Evolutionary conservation across 805 yeast genomes (phyloP), one percentile per base, ranked within the genome.

Genomic region (Clavispora asparagi): DNA sequence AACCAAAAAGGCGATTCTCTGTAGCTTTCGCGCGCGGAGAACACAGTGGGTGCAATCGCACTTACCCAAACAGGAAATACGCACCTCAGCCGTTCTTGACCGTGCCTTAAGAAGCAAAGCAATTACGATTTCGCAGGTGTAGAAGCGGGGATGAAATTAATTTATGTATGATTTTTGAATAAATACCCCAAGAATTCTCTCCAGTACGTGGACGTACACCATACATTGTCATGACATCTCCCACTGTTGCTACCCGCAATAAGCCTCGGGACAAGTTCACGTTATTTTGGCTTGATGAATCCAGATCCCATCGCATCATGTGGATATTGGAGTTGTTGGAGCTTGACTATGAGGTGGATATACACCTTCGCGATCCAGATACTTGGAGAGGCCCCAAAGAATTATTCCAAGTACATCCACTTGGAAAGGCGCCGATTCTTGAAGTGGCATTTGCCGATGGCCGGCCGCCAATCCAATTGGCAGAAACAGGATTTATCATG

Each of bases 321-420:
- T 85, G 88, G 86, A 63, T 81, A 40, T 64, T 85, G n/a, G 87
- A 83, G 49, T 77, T 81, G 42, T 64, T 85, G 12, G 70, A 69
- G 11, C 57, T 83, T 7, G 77, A 77, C 25, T 85, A 81, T 56
- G 78, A 76, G 12, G 62, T 82, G 16, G 74, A 78, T 51, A 57
- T 74, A 3, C 82, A 79, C 60, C 62, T 74, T 46, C 71, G 90
- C 42, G 68, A 77, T 50, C 66, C 70, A 2, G 63, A 66, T 8
- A 67, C 71, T 16, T 70, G 71, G 62, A 64, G 78, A 37, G 71
- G 68, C 3, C 56, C 63, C 31, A 52, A 54, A 7, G 80, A 68
- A 32, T 61, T 83, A 35, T 69, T 69, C 48, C 66, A 75, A 35
- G 64, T 82, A 10, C 85, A 81, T 56, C 84, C 86, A 9, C 62